Evolutionary conservation across 2,329 filamentous ascomycete species (phyloP), one percentile per base, ranked within the genome.

Genomic region (Trichoderma koningiopsis): DNA sequence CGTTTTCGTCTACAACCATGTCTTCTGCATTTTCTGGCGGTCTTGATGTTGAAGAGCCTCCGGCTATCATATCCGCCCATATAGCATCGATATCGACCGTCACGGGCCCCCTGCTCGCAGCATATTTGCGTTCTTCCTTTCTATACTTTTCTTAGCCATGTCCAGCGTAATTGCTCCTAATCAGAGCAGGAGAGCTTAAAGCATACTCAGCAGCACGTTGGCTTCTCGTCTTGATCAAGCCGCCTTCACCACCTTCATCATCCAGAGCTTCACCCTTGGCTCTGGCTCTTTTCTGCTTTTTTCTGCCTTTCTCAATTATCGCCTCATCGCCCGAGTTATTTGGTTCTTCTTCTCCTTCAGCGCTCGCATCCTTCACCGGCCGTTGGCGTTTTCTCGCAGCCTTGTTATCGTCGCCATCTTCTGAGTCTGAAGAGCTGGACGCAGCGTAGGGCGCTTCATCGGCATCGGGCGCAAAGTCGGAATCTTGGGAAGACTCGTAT

Each of bases 301-400:
- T 89, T 74, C 85, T 87, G 22, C 86, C 89, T 72, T 85, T 89
- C 57, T 86, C 81, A 73, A 93, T 90, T 67, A 92, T 86, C 0
- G 86, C 85, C 75, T 93, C 91, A 74, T 93, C 91, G n/a, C 90
- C 91, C 0, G 91, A 92, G 72, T 91, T 91, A 70, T 88, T 86
- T 70, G 88, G 87, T 1, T 83, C 87, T 0, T 81, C 81, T 72
- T 13, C 58, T 56, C 86, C 84, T 5, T 83, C 80, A 1, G 72
- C 72, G 19, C 73, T 76, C 49, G 73, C 59, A 14, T 77, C 67
- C 14, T 57, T 68, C 31, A 57, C 69, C 57, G 69, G 53, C n/a
- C 62, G 72, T 40, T 70, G 72, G 65, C 73, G 74, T 65, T 77
- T 77, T 70, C 73, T 72, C 22, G 73, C 70, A 22, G 70, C 68